phyloP scores from a whole-genome alignment of 148 eudicot species.

The Vaccinium myrtillus region DNA sequence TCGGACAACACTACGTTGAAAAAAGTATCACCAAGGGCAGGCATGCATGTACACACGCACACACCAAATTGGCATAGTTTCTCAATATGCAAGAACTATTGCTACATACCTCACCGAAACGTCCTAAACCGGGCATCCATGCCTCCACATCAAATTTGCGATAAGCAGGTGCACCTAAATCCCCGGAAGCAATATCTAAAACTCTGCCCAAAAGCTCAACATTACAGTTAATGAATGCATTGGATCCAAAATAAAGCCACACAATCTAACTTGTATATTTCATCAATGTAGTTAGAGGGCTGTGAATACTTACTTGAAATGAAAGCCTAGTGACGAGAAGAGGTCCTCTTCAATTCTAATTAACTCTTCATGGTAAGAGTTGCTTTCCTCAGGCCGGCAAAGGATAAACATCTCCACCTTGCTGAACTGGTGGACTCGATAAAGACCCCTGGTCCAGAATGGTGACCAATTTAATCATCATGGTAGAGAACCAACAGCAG shows the following conservation, averaged over 20 bases:
- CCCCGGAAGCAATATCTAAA: slow-evolving; percentile 84
- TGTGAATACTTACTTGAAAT: slow-evolving; percentile 55
- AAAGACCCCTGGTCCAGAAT: slow-evolving; percentile 71
- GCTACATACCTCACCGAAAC: slow-evolving; percentile 77
- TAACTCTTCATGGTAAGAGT: slow-evolving; percentile 70
- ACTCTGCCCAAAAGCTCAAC: slow-evolving; percentile 47
- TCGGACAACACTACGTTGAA: neutral
- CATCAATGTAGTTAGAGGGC: neutral
- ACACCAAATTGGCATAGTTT: neutral
- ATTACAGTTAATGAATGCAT: neutral
- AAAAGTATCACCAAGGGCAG: neutral
- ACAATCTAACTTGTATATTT: neutral
- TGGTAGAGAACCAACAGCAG: neutral
- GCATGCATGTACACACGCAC: neutral
- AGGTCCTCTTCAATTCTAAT: slow-evolving; percentile 88
- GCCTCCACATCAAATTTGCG: slow-evolving; percentile 96
- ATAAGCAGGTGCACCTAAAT: slow-evolving; percentile 92
- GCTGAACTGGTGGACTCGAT: slow-evolving; percentile 92
- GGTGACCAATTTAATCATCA: slow-evolving; percentile 20
- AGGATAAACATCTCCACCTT: slow-evolving; percentile 93
- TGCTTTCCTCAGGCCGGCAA: slow-evolving; percentile 85
- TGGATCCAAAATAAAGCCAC: neutral
- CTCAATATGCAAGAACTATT: neutral
- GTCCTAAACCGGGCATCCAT: slow-evolving; percentile 97
- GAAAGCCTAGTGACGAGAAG: slow-evolving; percentile 75